Base-by-base conservation (phyloP, 495 filamentous ascomycete genomes). In the Neurospora sp. region DNA sequence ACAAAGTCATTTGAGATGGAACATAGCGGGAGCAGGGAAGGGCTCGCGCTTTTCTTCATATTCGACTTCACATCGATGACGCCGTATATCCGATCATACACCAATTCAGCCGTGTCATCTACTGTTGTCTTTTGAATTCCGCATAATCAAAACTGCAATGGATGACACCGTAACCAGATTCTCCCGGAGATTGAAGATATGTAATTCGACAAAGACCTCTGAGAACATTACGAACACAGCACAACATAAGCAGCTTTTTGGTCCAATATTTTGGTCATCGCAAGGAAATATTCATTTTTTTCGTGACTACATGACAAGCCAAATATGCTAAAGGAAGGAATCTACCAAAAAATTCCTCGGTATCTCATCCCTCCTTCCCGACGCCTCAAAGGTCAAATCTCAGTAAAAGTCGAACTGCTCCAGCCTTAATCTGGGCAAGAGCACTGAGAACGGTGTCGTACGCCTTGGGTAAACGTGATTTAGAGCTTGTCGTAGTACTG, bases 401-500 rank as follows among this genome's bases (percentile, higher is more conserved):
- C 68, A 59, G 47, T 68, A 47, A 70, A 71, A 35, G 27, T 39
- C 45, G 45, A 44, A 47, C 38, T 71, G 42, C 71, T 73, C 71
- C 70, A 59, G 70, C 53, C 69, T 69, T 71, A 68, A 74, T 76
- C 74, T 73, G 75, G 75, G 76, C 59, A 75, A 80, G 79, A 77
- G 77, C 79, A 80, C 78, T 76, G 77, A 78, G 78, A 74, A 80
- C 76, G 76, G 78, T 81, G 75, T 78, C 80, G 78, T 79, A 82
- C 77, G 77, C 77, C 73, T 77, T 74, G 72, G 77, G 76, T 73
- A 76, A 74, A 78, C 77, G 71, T 71, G 74, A 76, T 83, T 86
- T 97, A 98, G 86, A 98, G 90, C 92, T 97, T 97, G 91, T 98
- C 94, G 86, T 98, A 98, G 91, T 97, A 98, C 94, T 98, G 77